Percentiles rank a stretch among this genome's conserved stretches.
Evolutionary conservation across 371 early-diverging fungal species (phyloP).

Genomic region (Apophysomyces trapeziformis): DNA sequence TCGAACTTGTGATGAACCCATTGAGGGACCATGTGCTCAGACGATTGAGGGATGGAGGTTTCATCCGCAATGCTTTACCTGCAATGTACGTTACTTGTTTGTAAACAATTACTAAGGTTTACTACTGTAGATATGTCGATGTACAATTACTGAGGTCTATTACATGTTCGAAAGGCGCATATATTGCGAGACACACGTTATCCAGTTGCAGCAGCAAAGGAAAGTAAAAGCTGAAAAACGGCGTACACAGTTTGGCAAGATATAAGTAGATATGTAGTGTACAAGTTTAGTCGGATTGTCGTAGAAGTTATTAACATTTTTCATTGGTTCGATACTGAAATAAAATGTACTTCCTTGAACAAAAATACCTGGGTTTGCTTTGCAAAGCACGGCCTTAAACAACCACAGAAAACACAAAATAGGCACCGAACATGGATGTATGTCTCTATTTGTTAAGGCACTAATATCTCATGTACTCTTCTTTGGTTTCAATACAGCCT

Average conservation of each 20-base stretch:
- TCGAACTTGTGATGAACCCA: slow-evolving; percentile 73
- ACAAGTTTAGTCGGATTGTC: too few species aligned
- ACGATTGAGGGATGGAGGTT: slow-evolving; percentile 70
- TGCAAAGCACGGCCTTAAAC: too few species aligned
- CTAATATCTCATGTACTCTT: too few species aligned
- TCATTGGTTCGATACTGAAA: too few species aligned
- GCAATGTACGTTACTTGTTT: slow-evolving; percentile 31
- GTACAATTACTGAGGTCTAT: slow-evolving; percentile 77
- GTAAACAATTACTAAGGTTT: slow-evolving; percentile 3
- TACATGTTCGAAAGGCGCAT: slow-evolving; percentile 77
- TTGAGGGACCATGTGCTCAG: slow-evolving; percentile 86
- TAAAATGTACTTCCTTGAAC: too few species aligned
- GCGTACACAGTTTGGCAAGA: slow-evolving; percentile 62
- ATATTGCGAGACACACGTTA: slow-evolving; percentile 82
- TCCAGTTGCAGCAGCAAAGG: slow-evolving; percentile 64
- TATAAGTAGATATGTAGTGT: slow-evolving; percentile 19
- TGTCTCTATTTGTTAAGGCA: too few species aligned
- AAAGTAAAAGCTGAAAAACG: slow-evolving; percentile 73
- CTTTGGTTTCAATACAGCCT: too few species aligned
- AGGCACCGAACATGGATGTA: too few species aligned
- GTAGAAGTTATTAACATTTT: too few species aligned
- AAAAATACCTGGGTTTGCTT: too few species aligned
- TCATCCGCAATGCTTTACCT: slow-evolving; percentile 52
- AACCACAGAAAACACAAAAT: too few species aligned
- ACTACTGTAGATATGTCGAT: slow-evolving; percentile 55